Base-by-base conservation (phyloP, 768 basidiomycete species). In the Leccinum sublutescens region DNA sequence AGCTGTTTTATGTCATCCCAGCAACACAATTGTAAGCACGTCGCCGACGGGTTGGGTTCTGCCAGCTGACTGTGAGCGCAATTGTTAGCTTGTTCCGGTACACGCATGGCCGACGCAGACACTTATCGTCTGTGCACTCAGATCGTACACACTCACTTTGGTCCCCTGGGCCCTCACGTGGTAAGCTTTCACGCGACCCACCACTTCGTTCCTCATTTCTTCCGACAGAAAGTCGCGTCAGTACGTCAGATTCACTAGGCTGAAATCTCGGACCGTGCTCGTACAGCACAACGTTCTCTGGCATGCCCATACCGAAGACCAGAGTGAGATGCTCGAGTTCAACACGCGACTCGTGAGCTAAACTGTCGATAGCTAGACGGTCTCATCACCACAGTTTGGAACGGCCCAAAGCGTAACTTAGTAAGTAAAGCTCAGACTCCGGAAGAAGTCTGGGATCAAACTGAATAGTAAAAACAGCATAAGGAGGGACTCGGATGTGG, bases 261-360 rank as follows among this genome's bases (percentile, higher is more conserved):
- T 93, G 27, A 88, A 85, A 65, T 81, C 85, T 8, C 84, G 87
- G 25, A 85, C 80, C 2, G 82, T 88, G 14, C 85, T 88, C 55
- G 85, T 95, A 17, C 95, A 98, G 70, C 95, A 98, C 70, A 95
- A 97, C 73, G 74, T 97, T 49, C 78, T 95, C 48, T 95, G 93
- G 91, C 91, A 94, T 68, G 83, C 87, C 10, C 81, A 82, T 43
- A 81, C 81, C 4, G 86, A 86, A 9, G 85, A 86, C n/a, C 87
- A 85, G 45, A 84, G 83, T 5, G 89, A 89, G 62, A 82, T 90
- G 58, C 79, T 91, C 51, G 94, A 97, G 71, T 78, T 96, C 62
- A 93, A 94, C 68, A 76, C 85, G 14, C 84, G 27, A 27, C 27
- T 89, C 55, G 93, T 93, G 71, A 77, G 94, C 27, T 27, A 27